These are phyloP conservation scores for Penicillium nordicum DNA, from an alignment of 2,329 filamentous ascomycete genomes.

Conservation along the genomic window DNA sequence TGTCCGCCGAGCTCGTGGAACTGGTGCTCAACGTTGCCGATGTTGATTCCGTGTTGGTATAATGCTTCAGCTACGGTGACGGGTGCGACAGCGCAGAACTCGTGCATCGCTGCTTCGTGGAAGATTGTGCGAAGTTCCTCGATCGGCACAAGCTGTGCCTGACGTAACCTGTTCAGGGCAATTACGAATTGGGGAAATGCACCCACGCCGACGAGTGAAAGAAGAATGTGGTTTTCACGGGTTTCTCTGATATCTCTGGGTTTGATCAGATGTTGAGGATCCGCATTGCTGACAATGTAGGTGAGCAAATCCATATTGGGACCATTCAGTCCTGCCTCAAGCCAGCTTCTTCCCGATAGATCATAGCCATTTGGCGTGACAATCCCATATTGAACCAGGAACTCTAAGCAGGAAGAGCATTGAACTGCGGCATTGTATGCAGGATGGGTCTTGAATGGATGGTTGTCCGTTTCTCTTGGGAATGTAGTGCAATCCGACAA, in stretches of 20 bases:
- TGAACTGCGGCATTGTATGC: not conserved
- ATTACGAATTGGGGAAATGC: not conserved
- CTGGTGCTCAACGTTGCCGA: constrained; percentile 1
- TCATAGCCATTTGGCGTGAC: not conserved
- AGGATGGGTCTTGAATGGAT: not conserved
- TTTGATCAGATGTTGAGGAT: not conserved
- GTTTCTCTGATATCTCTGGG: not conserved
- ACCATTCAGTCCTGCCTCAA: constrained; percentile 1
- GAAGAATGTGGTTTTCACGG: not conserved
- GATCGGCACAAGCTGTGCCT: not conserved
- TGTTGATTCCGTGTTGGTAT: constrained; percentile 2
- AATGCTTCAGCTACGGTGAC: not conserved
- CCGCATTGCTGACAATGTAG: not conserved
- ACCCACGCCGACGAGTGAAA: not conserved
- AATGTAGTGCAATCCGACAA: not conserved
- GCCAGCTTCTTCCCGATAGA: constrained; percentile 1
- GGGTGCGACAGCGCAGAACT: constrained; percentile 1
- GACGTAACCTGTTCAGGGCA: not conserved
- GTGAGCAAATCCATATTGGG: constrained; percentile 1
- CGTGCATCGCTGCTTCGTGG: constrained; percentile 1
- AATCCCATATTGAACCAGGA: not conserved
- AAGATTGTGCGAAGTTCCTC: not conserved
- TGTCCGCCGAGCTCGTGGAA: constrained; percentile 1
- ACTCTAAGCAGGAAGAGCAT: not conserved
- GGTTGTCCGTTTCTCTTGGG: not conserved